Evolutionary conservation across 2,329 filamentous ascomycete species (phyloP).

Genomic region (Beauveria bassiana): DNA sequence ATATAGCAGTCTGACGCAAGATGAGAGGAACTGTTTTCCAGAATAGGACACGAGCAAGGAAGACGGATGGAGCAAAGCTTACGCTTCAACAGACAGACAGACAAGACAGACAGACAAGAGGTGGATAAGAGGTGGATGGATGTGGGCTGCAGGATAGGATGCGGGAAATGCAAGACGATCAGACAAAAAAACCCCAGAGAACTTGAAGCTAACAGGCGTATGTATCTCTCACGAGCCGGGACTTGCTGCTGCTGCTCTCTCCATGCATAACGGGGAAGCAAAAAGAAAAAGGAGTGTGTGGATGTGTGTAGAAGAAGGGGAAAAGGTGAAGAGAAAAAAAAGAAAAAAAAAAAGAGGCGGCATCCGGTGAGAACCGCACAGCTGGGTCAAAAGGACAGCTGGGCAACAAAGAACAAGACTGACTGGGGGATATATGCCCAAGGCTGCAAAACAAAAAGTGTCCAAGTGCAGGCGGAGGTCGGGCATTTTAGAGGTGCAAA

Average conservation of each 20-base stretch:
- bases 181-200: too few species aligned
- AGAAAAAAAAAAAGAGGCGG: neutral
- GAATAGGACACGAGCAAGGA: too few species aligned
- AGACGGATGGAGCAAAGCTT: too few species aligned
- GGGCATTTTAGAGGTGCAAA: constrained; percentile 3
- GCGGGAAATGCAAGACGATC: too few species aligned
- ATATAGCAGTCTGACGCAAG: too few species aligned
- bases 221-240: neutral
- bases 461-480: neutral
- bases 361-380: constrained; percentile 5
- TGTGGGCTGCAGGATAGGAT: too few species aligned
- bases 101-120: too few species aligned
- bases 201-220: too few species aligned
- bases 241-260: neutral
- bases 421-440: neutral
- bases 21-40: too few species aligned
- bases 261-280: neutral
- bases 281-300: neutral
- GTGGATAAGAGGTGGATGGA: too few species aligned
- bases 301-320: neutral
- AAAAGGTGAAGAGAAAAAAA: neutral
- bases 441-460: neutral
- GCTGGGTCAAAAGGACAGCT: neutral
- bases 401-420: too few species aligned
- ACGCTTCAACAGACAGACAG: too few species aligned